phyloP scores from a whole-genome alignment of 208 protist genomes.

The Entamoeba dispar region DNA sequence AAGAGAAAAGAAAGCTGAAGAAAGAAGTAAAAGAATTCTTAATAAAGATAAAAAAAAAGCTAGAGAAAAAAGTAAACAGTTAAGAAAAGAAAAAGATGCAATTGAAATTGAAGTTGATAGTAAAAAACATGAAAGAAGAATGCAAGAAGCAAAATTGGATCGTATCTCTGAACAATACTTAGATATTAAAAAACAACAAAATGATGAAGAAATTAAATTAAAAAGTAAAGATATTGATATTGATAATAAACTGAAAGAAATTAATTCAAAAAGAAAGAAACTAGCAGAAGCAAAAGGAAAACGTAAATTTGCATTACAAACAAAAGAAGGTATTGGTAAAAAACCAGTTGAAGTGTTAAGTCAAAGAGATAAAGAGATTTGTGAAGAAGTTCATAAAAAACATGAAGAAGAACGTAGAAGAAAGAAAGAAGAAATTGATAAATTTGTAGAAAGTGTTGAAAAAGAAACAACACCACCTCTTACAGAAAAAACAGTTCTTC shows the following conservation, averaged over 20 bases:
- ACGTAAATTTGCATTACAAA: neutral
- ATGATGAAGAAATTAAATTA: neutral
- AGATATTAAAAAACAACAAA: neutral
- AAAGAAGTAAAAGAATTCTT: neutral
- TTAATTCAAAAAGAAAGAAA: neutral
- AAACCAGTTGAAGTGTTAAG: neutral
- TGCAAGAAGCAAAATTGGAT: neutral
- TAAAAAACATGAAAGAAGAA: neutral
- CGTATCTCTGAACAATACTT: neutral
- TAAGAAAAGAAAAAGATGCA: neutral
- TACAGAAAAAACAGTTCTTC: too few species aligned
- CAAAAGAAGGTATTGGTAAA: neutral
- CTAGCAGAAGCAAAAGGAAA: neutral
- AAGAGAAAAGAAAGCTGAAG: neutral
- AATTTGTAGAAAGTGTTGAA: neutral
- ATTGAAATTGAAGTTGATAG: neutral
- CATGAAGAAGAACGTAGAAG: neutral
- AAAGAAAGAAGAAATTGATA: neutral
- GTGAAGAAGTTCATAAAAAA: neutral
- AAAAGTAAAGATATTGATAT: neutral
- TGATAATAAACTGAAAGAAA: neutral
- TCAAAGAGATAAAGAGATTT: neutral
- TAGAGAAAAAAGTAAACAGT: neutral
- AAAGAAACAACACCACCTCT: too few species aligned
- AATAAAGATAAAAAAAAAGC: neutral